These are phyloP conservation scores for Calonectria pauciramosa DNA, from an alignment of 2,329 filamentous ascomycete genomes.

Conservation along the genomic window DNA sequence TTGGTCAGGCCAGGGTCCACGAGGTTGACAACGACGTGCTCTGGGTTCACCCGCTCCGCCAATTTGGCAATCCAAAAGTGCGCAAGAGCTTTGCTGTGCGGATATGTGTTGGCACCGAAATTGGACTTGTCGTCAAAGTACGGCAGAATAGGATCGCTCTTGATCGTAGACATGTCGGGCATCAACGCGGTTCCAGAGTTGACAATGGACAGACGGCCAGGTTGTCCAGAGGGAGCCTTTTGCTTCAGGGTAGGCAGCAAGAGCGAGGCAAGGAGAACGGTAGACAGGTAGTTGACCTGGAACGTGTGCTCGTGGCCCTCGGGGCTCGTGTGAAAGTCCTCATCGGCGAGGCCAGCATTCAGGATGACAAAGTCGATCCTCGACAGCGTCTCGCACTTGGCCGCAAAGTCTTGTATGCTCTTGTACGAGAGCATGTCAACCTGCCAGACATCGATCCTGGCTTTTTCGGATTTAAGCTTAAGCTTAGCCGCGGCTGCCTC, in stretches of 20 bases:
- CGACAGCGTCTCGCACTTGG: slow-evolving; percentile 49
- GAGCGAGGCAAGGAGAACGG: slow-evolving; percentile 49
- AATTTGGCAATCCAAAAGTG: slow-evolving; percentile 55
- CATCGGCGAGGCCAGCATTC: slow-evolving; percentile 57
- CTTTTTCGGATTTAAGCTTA: slow-evolving; percentile 38
- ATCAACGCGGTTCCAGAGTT: slow-evolving; percentile 45
- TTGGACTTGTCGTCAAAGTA: slow-evolving; percentile 48
- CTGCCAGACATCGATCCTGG: slow-evolving; percentile 61
- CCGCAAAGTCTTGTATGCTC: slow-evolving; percentile 59
- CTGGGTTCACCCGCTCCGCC: slow-evolving; percentile 51
- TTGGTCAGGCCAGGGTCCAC: slow-evolving; percentile 60
- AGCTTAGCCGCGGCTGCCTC: slow-evolving; percentile 51
- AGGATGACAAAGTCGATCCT: slow-evolving; percentile 61
- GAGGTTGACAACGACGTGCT: slow-evolving; percentile 61
- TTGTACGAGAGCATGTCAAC: slow-evolving; percentile 63
- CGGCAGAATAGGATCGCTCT: slow-evolving; percentile 41
- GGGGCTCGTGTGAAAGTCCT: slow-evolving; percentile 38
- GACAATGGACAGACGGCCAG: slow-evolving; percentile 49
- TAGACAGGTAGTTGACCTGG: slow-evolving; percentile 57
- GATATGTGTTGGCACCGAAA: slow-evolving; percentile 44
- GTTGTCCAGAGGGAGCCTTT: slow-evolving; percentile 35
- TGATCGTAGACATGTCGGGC: slow-evolving; percentile 42
- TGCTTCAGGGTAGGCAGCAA: slow-evolving; percentile 51
- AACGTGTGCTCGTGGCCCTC: slow-evolving; percentile 56
- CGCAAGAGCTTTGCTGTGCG: slow-evolving; percentile 48